Evolutionary conservation across 352 stramenopile genomes (phyloP), one percentile per base, ranked within the genome.

Genomic region (Pythium volutum): DNA sequence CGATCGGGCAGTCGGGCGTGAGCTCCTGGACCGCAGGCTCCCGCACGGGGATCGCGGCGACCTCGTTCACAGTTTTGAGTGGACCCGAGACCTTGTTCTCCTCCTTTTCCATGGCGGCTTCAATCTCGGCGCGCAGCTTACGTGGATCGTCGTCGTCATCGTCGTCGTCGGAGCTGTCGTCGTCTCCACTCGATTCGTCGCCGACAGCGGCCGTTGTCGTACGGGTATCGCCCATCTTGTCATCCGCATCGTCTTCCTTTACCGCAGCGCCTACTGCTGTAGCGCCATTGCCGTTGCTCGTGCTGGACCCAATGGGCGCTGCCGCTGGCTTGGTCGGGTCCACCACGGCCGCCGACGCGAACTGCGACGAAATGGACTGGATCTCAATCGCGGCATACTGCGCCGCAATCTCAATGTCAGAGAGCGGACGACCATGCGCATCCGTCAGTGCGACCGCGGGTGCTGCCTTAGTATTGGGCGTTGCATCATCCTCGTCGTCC

Each of bases 51-150:
- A 73, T 47, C 3, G 54, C 48, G 0, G 62, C 62, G 20, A 95
- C 65, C 57, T 95, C 85, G 55, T 95, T 77, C 31, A 72, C 71
- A 0, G 85, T 95, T 47, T 76, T 89, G 10, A 84, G 36, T 7
- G 86, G 69, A 6, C 64, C 77, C 3, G 62, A 69, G 0, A 53
- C 75, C 36, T 77, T 79, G 59, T 82, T 80, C 41, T 85, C 79
- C 50, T 91, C 78, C 29, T 81, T 85, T 53, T 87, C 79, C 76
- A 95, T 87, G 11, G 79, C 82, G 1, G 71, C 80, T 59, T 95
- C 83, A 61, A 93, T 93, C 57, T 91, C 76, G 0, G 70, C 80
- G 15, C 81, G 81, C 20, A 93, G 66, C 50, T 77, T 81, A 26
- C 69, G 62, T 12, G 67, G 55, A 45, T 79, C 64, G 1, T 74